A percentile compares a stretch with the other conserved stretches of the same genome.
Conservation (phyloP, 371 early-diverging fungal species). For the Gilbertella persicaria region DNA sequence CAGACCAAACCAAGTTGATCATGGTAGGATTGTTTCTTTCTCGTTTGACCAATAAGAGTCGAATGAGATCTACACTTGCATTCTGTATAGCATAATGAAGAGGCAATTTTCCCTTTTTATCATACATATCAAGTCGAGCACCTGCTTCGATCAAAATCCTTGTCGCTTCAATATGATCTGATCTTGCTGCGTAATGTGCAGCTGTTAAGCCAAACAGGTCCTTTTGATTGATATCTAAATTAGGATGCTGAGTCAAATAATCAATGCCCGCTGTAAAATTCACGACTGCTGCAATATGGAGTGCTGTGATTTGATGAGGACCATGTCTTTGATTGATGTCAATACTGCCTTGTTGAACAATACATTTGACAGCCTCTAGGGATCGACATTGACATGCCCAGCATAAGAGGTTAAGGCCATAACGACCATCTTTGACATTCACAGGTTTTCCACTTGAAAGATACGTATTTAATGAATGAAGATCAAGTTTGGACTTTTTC, state of each 20-base stretch:
- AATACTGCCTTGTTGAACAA: slow-evolving; percentile 34
- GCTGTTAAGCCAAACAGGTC: slow-evolving; percentile 66
- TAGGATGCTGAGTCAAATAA: neutral
- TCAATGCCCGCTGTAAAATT: slow-evolving; percentile 19
- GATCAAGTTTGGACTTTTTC: neutral
- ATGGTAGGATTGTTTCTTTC: slow-evolving; percentile 8
- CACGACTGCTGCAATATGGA: slow-evolving; percentile 34
- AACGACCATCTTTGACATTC: slow-evolving; percentile 1
- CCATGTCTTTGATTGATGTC: slow-evolving; percentile 38
- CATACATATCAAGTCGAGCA: slow-evolving; percentile 43
- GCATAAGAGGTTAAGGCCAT: slow-evolving; percentile 9
- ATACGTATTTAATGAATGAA: slow-evolving; percentile 1
- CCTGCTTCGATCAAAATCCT: slow-evolving; percentile 32
- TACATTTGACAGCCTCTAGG: slow-evolving; percentile 2
- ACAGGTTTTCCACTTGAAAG: slow-evolving; percentile 5
- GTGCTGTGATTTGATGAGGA: slow-evolving; percentile 33
- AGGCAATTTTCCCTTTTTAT: slow-evolving; percentile 62
- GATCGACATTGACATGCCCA: slow-evolving; percentile 21
- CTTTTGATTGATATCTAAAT: slow-evolving; percentile 55
- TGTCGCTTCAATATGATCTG: neutral
- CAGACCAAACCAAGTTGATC: slow-evolving; percentile 7
- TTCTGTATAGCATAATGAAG: slow-evolving; percentile 50
- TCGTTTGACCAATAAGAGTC: slow-evolving; percentile 47
- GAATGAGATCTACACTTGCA: slow-evolving; percentile 49
- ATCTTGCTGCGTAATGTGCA: slow-evolving; percentile 27